Conservation (phyloP, 108 stramenopile genomes). For the Fistulifera pelliculosa region DNA sequence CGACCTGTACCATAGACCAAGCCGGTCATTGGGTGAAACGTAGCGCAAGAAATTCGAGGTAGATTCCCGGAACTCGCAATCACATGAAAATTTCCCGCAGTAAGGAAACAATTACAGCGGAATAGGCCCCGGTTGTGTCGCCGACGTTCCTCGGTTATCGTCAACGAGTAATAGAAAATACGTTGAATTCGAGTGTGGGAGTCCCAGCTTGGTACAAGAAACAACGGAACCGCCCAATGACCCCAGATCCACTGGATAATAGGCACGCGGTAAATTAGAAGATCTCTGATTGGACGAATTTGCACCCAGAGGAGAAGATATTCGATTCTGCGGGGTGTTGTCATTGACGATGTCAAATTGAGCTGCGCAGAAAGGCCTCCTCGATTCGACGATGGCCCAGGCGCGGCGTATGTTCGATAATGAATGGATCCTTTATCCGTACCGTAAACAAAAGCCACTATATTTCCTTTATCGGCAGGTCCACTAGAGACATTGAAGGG, state of each 20-base stretch:
- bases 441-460: conserved; percentile 48
- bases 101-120: conserved; percentile 43
- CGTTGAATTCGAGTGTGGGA: neutral
- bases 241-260: conserved; percentile 33
- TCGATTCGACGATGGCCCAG: neutral
- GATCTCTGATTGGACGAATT: neutral
- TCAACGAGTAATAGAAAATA: conserved; percentile 56
- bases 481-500: conserved; percentile 22
- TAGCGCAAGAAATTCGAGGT: conserved; percentile 57
- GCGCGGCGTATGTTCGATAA: conserved; percentile 41
- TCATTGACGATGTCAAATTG: neutral
- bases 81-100: conserved; percentile 51
- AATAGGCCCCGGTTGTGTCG: conserved; percentile 42
- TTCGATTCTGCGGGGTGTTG: neutral
- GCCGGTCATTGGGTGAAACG: conserved; percentile 48
- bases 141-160: conserved; percentile 50
- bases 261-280: conserved; percentile 17
- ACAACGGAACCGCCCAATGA: conserved; percentile 23
- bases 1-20: conserved; percentile 67
- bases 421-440: conserved; percentile 74
- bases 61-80: conserved; percentile 21
- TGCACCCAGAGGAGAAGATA: neutral
- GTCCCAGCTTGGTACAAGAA: conserved; percentile 1
- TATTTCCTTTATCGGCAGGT: conserved; percentile 8
- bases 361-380: neutral